Evolutionary conservation across 1,284 basidiomycete species (phyloP).

Genomic region (Garcileccinum viscosum): DNA sequence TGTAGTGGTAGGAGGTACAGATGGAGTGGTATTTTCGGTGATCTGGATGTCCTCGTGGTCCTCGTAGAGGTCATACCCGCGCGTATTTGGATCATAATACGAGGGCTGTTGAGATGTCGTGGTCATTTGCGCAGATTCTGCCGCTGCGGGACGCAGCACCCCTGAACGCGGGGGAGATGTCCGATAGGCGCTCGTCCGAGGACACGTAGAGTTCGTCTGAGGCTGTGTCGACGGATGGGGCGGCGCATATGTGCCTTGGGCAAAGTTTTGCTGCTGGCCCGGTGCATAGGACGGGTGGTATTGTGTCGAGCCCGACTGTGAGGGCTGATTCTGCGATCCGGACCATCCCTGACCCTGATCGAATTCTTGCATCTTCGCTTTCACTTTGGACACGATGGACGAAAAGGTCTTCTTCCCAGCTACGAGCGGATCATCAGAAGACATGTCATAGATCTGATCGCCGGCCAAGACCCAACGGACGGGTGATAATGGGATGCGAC

Average conservation of each 20-base stretch:
- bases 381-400: constrained; percentile 73
- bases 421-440: constrained; percentile 34
- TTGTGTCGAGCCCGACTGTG: not conserved
- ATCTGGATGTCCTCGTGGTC: constrained; percentile 26
- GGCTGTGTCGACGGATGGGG: constrained; percentile 5
- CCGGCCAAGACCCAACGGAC: constrained; percentile 5
- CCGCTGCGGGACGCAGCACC: not conserved
- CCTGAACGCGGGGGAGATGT: constrained; percentile 27
- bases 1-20: not conserved
- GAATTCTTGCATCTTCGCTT: constrained; percentile 80
- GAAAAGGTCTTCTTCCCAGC: constrained; percentile 80
- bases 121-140: constrained; percentile 4
- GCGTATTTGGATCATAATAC: constrained; percentile 47
- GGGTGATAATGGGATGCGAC: not conserved
- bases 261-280: constrained; percentile 2
- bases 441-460: not conserved
- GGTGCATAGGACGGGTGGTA: constrained; percentile 4
- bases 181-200: constrained; percentile 11
- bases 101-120: constrained; percentile 31
- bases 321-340: constrained; percentile 21
- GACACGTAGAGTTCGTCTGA: not conserved
- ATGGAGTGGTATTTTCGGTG: constrained; percentile 9
- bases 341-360: constrained; percentile 53
- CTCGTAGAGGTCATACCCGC: constrained; percentile 36
- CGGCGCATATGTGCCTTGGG: constrained; percentile 14